Evolutionary conservation across 345 rosid genomes (phyloP).

Genomic region (Citrus sp.): DNA sequence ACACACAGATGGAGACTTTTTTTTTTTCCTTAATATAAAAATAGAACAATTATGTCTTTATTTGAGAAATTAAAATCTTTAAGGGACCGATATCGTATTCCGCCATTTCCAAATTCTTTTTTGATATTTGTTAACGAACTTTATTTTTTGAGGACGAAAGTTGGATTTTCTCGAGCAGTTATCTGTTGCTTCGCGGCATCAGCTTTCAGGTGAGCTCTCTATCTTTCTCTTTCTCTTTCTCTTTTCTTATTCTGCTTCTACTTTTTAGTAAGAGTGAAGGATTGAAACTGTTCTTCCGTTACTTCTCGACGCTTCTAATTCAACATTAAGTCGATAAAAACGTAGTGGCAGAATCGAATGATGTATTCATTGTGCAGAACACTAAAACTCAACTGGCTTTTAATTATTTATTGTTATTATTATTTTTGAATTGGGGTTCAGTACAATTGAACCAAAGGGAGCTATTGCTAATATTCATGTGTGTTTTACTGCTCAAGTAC

Average conservation of each 20-base stretch:
- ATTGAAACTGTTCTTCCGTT: background rate
- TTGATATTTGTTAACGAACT: background rate
- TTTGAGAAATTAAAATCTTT: background rate
- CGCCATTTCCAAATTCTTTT: background rate
- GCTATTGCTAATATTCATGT: background rate
- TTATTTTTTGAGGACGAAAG: background rate
- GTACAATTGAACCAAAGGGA: background rate
- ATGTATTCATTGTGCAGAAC: background rate
- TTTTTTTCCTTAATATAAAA: too few species aligned
- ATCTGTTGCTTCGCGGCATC: background rate
- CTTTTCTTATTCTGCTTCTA: background rate
- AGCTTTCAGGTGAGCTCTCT: background rate
- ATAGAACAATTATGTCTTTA: background rate
- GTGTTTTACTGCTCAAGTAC: background rate
- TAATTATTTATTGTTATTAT: too few species aligned
- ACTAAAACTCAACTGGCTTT: too few species aligned
- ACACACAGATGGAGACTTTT: too few species aligned
- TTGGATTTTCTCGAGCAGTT: background rate
- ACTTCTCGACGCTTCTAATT: background rate
- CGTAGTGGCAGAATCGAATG: background rate
- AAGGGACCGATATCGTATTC: background rate
- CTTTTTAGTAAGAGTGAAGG: background rate
- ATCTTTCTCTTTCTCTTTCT: background rate
- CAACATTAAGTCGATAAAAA: background rate
- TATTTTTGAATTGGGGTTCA: background rate